These are phyloP conservation scores for Betula pendula DNA, from an alignment of 306 rosid species.

Conservation along the genomic window DNA sequence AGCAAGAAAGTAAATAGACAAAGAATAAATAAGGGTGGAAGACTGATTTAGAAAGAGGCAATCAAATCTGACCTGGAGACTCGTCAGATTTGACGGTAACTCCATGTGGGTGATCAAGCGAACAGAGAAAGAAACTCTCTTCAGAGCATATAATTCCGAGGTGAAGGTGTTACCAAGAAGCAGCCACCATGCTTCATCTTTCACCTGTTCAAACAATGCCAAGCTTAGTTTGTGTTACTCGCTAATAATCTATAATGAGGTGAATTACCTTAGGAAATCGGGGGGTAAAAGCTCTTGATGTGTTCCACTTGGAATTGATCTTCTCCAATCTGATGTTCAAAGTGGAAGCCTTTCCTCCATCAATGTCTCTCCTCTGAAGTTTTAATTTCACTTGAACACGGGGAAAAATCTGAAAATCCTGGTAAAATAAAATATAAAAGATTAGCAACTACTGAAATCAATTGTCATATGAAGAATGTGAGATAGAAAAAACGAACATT, in stretches of 20 bases:
- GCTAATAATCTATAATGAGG: conserved; percentile 15
- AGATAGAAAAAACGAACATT: neutral
- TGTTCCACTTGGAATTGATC: conserved; percentile 55
- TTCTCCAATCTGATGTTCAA: conserved; percentile 76
- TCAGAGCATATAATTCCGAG: conserved; percentile 71
- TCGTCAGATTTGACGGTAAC: conserved; percentile 49
- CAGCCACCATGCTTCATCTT: conserved; percentile 98
- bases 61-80: conserved; percentile 52
- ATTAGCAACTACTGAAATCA: conserved; percentile 19
- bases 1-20: neutral
- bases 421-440: conserved; percentile 18
- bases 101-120: conserved; percentile 76
- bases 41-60: conserved; percentile 5
- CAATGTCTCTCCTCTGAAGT: conserved; percentile 49
- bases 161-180: conserved; percentile 79
- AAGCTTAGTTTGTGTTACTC: conserved; percentile 9
- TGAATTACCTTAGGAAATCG: conserved; percentile 81
- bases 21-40: conserved; percentile 17
- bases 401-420: conserved; percentile 89
- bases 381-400: conserved; percentile 59
- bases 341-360: conserved; percentile 38
- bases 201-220: conserved; percentile 50
- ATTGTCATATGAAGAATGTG: neutral
- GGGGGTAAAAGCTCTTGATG: conserved; percentile 78
- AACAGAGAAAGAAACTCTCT: conserved; percentile 77